Evolutionary conservation across 2,329 filamentous ascomycete genomes (phyloP), one percentile per base, ranked within the genome.

Genomic region (Nannizziopsis arthrosporioides): DNA sequence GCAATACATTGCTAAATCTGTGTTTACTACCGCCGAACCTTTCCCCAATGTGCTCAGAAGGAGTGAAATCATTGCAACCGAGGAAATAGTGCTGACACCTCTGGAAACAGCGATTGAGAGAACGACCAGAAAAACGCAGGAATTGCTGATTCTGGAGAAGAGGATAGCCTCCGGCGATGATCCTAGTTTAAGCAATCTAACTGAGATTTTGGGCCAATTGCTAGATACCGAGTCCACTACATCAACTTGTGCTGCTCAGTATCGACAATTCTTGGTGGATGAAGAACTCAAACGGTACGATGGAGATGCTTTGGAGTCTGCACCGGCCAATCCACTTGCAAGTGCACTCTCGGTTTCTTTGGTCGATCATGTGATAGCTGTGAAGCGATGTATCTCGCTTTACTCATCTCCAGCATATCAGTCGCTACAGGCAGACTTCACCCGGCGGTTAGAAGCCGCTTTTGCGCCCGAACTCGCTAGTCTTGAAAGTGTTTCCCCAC

Each of bases 11-110:
- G 85, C 94, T 62, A 96, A 95, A 71, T 75, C 81, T 0, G 68
- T 95, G 1, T 94, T 87, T 63, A 84, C 80, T 0, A 90, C 88
- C 0, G 82, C 81, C 0, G 89, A 95, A 58, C 68, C 82, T 0
- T 96, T 96, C 68, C 92, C 90, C 0, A 95, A 89, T 1, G 93
- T 96, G 42, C 70, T 95, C 19, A 79, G 87, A 30, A 79, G 89
- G 48, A 94, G 86, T 57, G 89, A 95, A 67, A 84, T 96, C 51
- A 68, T 93, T 11, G 72, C 78, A 5, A 73, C 77, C 1, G 76
- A 81, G 14, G 81, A 82, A 42, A 64, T 87, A 14, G 74, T 74
- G 9, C 72, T 95, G 19, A 77, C 76, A 30, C 81, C 89, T 5
- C 73, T 92, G 50, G 84, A 95, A 65, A 89, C 87, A n/a, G 90